Evolutionary conservation across 1,284 basidiomycete genomes (phyloP).

Genomic region (Irpex rosettiformis): DNA sequence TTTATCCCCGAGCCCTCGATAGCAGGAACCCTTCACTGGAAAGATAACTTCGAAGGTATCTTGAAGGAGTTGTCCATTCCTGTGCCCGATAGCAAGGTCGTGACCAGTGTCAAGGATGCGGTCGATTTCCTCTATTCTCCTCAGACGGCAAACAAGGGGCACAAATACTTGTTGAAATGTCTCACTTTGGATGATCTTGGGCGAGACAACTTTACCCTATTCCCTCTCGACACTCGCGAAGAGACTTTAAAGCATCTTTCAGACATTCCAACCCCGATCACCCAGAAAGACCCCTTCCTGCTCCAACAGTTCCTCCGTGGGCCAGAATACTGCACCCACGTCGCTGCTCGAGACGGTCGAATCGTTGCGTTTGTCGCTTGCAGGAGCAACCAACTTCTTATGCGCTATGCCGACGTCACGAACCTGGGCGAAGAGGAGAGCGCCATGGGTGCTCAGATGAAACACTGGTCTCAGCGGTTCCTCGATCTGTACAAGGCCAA

Average conservation of each 20-base stretch:
- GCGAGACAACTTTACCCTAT: constrained; percentile 17
- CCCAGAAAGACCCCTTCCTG: constrained; percentile 15
- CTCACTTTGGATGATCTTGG: constrained; percentile 17
- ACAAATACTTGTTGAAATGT: constrained; percentile 16
- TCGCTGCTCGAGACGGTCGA: constrained; percentile 15
- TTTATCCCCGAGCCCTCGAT: constrained; percentile 18
- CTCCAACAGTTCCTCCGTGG: constrained; percentile 18
- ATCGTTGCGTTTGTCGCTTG: constrained; percentile 20
- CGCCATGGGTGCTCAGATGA: constrained; percentile 7
- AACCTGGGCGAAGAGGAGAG: constrained; percentile 10
- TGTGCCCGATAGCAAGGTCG: constrained; percentile 15
- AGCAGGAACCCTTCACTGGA: constrained; percentile 16
- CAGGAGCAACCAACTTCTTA: constrained; percentile 17
- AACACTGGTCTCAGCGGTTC: constrained; percentile 13
- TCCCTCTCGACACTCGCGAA: constrained; percentile 14
- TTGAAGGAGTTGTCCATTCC: constrained; percentile 13
- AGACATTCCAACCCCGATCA: constrained; percentile 14
- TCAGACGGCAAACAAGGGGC: constrained; percentile 6
- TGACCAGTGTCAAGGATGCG: constrained; percentile 14
- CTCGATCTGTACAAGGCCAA: constrained; percentile 12
- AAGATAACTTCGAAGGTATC: constrained; percentile 17
- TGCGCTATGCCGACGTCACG: constrained; percentile 18
- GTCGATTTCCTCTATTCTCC: constrained; percentile 16
- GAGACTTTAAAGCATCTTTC: constrained; percentile 12
- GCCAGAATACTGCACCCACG: constrained; percentile 19